Conservation (phyloP, 179 eudicot species). For the Heliamphora pulchella region DNA sequence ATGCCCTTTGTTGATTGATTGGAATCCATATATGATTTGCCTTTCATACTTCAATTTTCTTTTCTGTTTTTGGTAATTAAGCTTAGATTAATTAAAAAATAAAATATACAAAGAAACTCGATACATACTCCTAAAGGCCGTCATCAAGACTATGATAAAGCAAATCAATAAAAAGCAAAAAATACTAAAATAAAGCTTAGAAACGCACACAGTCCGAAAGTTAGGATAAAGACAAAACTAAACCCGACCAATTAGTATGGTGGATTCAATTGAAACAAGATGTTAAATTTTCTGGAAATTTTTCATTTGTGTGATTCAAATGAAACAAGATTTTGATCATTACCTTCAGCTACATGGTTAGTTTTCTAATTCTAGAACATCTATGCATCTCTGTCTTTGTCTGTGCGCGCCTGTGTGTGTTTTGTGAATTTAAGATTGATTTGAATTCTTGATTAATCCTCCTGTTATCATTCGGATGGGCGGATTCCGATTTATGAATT, state of each 20-base stretch:
- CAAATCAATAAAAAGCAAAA: too few relatives aligned
- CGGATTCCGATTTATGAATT: too few relatives aligned
- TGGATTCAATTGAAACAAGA: background rate
- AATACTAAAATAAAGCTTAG: too few relatives aligned
- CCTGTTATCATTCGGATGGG: background rate
- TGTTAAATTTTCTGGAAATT: background rate
- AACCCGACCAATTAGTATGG: background rate
- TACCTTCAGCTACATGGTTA: background rate
- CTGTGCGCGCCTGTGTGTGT: background rate
- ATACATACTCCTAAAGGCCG: too few relatives aligned
- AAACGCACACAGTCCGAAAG: background rate
- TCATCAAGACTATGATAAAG: too few relatives aligned
- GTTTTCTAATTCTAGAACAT: background rate
- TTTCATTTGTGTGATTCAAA: too few relatives aligned
- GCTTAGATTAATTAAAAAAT: too few relatives aligned
- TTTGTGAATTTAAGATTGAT: background rate
- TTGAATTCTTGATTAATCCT: background rate
- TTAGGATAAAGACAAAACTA: background rate
- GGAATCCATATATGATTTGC: background rate
- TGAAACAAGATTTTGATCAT: background rate
- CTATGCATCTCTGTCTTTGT: background rate
- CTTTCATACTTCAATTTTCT: constrained; percentile 7
- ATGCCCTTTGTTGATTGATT: background rate
- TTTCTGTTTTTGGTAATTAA: background rate
- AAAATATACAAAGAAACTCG: too few relatives aligned